These are phyloP conservation scores for Kazachstania martiniae DNA, from an alignment of 805 yeast genomes.

Conservation along the genomic window DNA sequence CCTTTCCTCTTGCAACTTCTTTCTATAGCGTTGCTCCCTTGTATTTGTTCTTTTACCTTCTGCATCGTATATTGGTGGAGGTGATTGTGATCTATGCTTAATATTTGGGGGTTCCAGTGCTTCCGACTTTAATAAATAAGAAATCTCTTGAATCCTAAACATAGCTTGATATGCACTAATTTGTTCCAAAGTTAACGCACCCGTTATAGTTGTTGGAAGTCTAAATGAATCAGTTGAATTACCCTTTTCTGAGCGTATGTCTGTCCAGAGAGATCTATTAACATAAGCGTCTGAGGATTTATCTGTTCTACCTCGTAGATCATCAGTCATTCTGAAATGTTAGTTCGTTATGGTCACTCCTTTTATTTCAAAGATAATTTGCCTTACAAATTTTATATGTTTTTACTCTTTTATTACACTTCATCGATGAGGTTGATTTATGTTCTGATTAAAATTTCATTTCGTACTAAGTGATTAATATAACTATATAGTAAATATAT, in stretches of 20 bases:
- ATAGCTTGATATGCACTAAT: conserved; percentile 58
- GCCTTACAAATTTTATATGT: too few relatives aligned
- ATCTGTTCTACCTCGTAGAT: conserved; percentile 9
- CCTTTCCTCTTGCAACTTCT: conserved; percentile 65
- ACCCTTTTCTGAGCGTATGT: too few relatives aligned
- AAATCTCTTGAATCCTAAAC: conserved; percentile 72
- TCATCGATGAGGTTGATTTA: not conserved
- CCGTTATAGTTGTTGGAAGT: conserved; percentile 35
- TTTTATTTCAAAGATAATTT: too few relatives aligned
- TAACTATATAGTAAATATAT: too few relatives aligned
- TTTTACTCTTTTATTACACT: not conserved
- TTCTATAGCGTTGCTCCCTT: conserved; percentile 53
- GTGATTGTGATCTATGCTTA: conserved; percentile 62
- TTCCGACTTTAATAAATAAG: conserved; percentile 35
- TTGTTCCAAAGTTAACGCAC: conserved; percentile 63
- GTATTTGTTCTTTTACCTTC: conserved; percentile 81
- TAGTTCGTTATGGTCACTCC: too few relatives aligned
- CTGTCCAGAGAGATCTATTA: too few relatives aligned
- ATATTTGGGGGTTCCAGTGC: conserved; percentile 34
- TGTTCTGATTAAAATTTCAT: not conserved
- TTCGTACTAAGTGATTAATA: not conserved
- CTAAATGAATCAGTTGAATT: too few relatives aligned
- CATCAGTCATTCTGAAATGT: too few relatives aligned
- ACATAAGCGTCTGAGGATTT: conserved; percentile 5
- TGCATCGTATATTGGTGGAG: conserved; percentile 83